Evolutionary conservation across 352 stramenopile species (phyloP).

Genomic region (Aphanomyces invadans): DNA sequence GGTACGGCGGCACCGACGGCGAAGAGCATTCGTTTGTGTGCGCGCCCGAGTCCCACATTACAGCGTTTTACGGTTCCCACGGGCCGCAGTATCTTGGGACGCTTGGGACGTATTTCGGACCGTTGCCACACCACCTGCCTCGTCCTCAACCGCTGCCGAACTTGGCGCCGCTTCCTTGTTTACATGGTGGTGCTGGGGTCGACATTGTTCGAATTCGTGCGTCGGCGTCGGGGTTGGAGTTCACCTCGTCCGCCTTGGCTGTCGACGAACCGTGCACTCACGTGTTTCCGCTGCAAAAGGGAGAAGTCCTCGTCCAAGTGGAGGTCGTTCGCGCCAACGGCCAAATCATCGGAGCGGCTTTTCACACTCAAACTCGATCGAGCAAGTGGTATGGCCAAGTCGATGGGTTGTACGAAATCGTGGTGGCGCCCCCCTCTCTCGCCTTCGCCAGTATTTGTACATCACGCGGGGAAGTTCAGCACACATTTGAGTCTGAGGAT

Average conservation of each 20-base stretch:
- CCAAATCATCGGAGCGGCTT: not conserved
- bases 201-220: not conserved
- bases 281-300: not conserved
- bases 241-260: not conserved
- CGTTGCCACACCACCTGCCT: not conserved
- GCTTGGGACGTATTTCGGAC: slow-evolving; percentile 16
- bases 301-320: slow-evolving; percentile 14
- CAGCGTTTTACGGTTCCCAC: slow-evolving; percentile 21
- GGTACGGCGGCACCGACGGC: slow-evolving; percentile 27
- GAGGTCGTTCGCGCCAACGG: not conserved
- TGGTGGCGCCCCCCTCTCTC: not conserved
- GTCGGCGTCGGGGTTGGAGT: not conserved
- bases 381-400: slow-evolving; percentile 12
- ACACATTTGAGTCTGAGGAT: not conserved
- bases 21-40: slow-evolving; percentile 16
- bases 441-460: not conserved
- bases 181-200: not conserved
- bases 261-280: not conserved
- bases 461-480: not conserved
- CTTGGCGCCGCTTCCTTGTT: not conserved
- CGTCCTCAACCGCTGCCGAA: not conserved
- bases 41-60: slow-evolving; percentile 9
- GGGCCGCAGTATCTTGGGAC: slow-evolving; percentile 14
- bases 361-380: slow-evolving; percentile 15
- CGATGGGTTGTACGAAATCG: not conserved